Evolutionary conservation across 495 filamentous ascomycete species (phyloP).

Genomic region (Talaromyces proteolyticus): DNA sequence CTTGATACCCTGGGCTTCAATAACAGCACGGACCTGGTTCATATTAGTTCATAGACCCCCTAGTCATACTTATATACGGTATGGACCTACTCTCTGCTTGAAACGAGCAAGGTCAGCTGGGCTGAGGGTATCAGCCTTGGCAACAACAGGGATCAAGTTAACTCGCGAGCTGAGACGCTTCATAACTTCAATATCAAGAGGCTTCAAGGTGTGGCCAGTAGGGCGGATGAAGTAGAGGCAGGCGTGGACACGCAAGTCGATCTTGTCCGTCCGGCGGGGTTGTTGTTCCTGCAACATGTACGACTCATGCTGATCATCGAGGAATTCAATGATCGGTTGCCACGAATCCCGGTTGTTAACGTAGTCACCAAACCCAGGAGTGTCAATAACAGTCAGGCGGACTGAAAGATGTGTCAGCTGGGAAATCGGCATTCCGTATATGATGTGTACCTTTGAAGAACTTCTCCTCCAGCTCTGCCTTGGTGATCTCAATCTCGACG

Average conservation of each 20-base stretch:
- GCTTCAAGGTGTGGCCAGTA: constrained; percentile 97
- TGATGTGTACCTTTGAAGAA: constrained; percentile 89
- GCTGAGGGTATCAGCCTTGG: constrained; percentile 96
- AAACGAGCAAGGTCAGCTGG: constrained; percentile 84
- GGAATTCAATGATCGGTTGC: constrained; percentile 99
- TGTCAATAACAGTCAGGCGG: constrained; percentile 96
- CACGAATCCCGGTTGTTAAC: constrained; percentile 99
- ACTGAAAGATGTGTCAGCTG: constrained; percentile 47
- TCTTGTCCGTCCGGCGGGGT: constrained; percentile 94
- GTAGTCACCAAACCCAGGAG: constrained; percentile 97
- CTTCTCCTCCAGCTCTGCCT: constrained; percentile 99
- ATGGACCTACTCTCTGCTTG: constrained; percentile 81
- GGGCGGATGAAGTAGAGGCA: constrained; percentile 99
- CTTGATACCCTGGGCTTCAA: constrained; percentile 98
- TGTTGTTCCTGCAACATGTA: constrained; percentile 99
- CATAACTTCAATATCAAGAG: constrained; percentile 99
- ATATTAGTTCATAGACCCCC: constrained; percentile 22
- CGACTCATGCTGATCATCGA: constrained; percentile 99
- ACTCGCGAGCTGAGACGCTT: constrained; percentile 95
- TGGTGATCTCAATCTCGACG: constrained; percentile 99
- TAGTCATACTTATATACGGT: too few relatives aligned
- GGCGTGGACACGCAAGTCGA: constrained; percentile 96
- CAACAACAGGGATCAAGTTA: constrained; percentile 96
- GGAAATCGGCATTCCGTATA: not conserved
- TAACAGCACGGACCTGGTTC: constrained; percentile 79